Evolutionary conservation across 1,284 basidiomycete genomes (phyloP), one percentile per base, ranked within the genome.

Genomic region (Waitea zeae): DNA sequence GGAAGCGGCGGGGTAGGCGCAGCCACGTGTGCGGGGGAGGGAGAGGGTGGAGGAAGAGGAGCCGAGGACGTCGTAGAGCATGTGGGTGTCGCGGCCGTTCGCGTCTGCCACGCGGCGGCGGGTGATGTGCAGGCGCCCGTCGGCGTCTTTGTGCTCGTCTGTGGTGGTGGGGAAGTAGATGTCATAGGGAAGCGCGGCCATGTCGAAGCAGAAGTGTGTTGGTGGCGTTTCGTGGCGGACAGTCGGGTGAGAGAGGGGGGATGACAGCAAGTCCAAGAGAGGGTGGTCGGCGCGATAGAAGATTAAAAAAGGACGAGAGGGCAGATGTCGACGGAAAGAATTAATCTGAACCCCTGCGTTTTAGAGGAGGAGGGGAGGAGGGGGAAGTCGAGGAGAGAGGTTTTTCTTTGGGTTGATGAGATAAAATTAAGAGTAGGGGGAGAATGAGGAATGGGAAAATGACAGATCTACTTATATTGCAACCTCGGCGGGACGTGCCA

Each of bases 161-260:
- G 61, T 66, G 6, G 55, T 53, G 32, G 72, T 49, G 28, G 48
- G 50, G 5, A 70, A 71, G 5, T 62, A 64, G 38, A 57, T 64
- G 54, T 77, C 74, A 46, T 74, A 70, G 40, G 78, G 66, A 45
- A 76, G 63, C 48, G 55, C 67, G 24, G 70, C 65, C 45, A 74
- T 54, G 37, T 64, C 67, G 42, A 64, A 69, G 39, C 51, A 53
- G 13, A 62, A 60, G 20, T 42, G 22, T 54, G 62, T 64, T 34
- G 34, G n/a, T n/a, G n/a, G n/a, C n/a, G n/a, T n/a, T n/a, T 44
- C 36, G 18, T 19, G 18, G 27, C 17, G 5, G 36, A 34, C 9
- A 18, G 29, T 31, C 15, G 26, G 31, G 24, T 26, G 31, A 3
- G 27, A 29, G 19, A 20, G 32, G 18, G 12, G 17, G 6, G 29